Conservation (phyloP, 495 filamentous ascomycete species). For the Podospora bellae-mahoneyi region DNA sequence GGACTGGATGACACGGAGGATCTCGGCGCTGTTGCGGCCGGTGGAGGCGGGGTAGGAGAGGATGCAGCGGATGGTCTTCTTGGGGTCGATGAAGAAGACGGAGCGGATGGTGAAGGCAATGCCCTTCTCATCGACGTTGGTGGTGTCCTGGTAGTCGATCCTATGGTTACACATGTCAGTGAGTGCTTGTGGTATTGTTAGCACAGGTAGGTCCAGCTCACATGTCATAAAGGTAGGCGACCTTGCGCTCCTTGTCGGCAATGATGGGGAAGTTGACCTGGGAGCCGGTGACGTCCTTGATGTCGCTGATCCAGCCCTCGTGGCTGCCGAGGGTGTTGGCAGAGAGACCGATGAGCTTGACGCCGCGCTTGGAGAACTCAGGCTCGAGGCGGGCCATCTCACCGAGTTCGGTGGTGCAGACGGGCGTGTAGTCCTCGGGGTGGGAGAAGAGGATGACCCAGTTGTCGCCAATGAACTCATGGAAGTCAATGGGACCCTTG, state of each 20-base stretch:
- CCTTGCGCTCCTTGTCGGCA: constrained; percentile 90
- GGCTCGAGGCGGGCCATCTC: constrained; percentile 95
- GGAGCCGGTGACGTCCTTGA: constrained; percentile 83
- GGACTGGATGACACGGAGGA: constrained; percentile 91
- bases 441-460: constrained; percentile 98
- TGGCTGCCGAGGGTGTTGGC: constrained; percentile 70
- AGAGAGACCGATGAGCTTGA: constrained; percentile 93
- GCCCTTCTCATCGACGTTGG: constrained; percentile 92
- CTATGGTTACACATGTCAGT: constrained; percentile 34
- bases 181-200: background rate
- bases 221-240: constrained; percentile 94
- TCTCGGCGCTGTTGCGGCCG: constrained; percentile 93
- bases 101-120: constrained; percentile 98
- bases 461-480: constrained; percentile 89
- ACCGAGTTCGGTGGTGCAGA: constrained; percentile 98
- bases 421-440: constrained; percentile 89
- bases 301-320: constrained; percentile 87
- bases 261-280: constrained; percentile 92
- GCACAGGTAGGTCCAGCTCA: constrained; percentile 36
- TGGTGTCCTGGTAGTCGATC: constrained; percentile 72
- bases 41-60: constrained; percentile 96
- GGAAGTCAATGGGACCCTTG: constrained; percentile 89
- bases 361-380: constrained; percentile 89
- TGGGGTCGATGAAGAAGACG: constrained; percentile 98
- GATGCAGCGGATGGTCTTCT: constrained; percentile 95